These are phyloP conservation scores for Chondrostereum purpureum DNA, from an alignment of 1,284 basidiomycete species.

Conservation along the genomic window DNA sequence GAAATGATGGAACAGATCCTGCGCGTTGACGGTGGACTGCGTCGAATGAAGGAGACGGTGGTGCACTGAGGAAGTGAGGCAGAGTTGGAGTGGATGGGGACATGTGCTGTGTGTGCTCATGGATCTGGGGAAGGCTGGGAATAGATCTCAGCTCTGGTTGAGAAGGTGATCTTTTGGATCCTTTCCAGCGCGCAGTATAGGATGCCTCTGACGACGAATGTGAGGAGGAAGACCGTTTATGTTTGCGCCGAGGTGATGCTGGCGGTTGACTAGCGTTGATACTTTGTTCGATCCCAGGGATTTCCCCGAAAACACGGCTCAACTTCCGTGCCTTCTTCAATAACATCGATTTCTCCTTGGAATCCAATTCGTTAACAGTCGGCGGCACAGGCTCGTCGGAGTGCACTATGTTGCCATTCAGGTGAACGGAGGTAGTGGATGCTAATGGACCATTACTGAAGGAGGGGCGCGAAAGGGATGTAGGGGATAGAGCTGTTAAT, in stretches of 20 bases:
- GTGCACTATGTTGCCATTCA: background rate
- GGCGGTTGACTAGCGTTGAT: background rate
- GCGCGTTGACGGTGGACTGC: background rate
- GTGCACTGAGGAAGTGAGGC: background rate
- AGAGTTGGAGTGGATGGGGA: background rate
- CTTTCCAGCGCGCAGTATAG: no score
- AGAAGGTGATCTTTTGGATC: background rate
- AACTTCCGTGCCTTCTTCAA: constrained; percentile 37
- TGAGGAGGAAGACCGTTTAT: constrained; percentile 1
- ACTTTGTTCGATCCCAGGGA: constrained; percentile 10
- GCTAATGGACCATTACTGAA: background rate
- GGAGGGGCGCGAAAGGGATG: constrained; percentile 3
- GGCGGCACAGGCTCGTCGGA: constrained; percentile 16
- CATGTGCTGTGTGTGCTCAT: background rate
- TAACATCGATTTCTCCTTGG: constrained; percentile 30
- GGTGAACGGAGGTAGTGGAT: constrained; percentile 4
- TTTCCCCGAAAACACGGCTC: constrained; percentile 34
- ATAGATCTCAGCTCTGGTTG: background rate
- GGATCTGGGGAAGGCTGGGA: background rate
- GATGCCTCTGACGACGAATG: no score
- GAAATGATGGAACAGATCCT: background rate
- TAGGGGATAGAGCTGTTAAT: constrained; percentile 9
- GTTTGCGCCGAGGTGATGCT: constrained; percentile 3
- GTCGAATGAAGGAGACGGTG: background rate
- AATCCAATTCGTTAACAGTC: constrained; percentile 29